Evolutionary conservation across 306 rosid genomes (phyloP).

Genomic region (Cucumis sativus): DNA sequence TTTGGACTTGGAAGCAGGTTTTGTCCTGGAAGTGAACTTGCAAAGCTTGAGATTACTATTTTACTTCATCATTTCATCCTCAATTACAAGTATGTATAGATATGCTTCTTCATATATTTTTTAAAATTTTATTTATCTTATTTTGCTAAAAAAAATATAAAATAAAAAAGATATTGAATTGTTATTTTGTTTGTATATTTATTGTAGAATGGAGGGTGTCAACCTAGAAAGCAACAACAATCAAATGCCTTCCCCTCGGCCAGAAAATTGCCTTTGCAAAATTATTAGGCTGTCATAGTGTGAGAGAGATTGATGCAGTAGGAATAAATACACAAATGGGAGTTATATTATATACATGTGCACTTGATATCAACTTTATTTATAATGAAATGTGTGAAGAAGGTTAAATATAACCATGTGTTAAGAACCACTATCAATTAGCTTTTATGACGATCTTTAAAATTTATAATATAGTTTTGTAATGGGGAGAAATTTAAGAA

Average conservation of each 20-base stretch:
- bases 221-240: background rate
- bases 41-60: constrained; percentile 38
- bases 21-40: constrained; percentile 41
- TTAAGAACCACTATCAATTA: no score
- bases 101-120: background rate
- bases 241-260: background rate
- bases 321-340: no score
- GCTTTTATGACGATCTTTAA: no score
- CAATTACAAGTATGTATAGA: constrained; percentile 24
- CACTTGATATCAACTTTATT: no score
- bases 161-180: background rate
- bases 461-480: no score
- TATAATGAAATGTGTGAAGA: no score
- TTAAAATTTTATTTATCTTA: no score
- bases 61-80: constrained; percentile 48
- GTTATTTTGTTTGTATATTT: background rate
- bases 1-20: constrained; percentile 47
- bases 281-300: background rate
- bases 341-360: no score
- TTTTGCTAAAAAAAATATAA: background rate
- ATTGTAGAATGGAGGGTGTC: background rate
- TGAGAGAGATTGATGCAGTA: no score
- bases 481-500: no score
- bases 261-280: background rate
- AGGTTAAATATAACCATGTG: no score